Evolutionary conservation across 805 yeast genomes (phyloP).

Genomic region (Saturnispora dispora): DNA sequence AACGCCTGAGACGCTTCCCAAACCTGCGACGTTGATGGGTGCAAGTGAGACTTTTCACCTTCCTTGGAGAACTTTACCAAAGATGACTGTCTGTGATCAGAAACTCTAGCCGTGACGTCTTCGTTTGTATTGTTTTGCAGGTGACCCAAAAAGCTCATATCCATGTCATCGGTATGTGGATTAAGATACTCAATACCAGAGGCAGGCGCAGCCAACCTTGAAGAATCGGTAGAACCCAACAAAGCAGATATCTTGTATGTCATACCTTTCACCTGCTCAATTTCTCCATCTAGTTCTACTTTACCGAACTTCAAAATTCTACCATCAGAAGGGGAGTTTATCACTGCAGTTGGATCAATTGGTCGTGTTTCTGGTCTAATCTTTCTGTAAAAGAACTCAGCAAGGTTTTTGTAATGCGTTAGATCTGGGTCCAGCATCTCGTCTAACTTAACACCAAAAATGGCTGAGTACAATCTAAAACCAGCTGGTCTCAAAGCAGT

Average conservation of each 20-base stretch:
- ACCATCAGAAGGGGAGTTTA: constrained; percentile 94
- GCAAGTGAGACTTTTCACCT: constrained; percentile 53
- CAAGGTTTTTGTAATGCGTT: constrained; percentile 63
- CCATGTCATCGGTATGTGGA: constrained; percentile 13
- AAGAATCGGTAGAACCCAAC: constrained; percentile 48
- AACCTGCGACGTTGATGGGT: constrained; percentile 23
- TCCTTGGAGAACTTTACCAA: constrained; percentile 43
- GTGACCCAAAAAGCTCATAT: constrained; percentile 8
- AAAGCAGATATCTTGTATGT: constrained; percentile 84
- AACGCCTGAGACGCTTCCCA: constrained; percentile 16
- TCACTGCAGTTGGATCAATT: constrained; percentile 47
- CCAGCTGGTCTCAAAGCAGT: constrained; percentile 82
- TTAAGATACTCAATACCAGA: constrained; percentile 6
- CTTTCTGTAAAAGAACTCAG: constrained; percentile 85
- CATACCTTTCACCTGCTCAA: constrained; percentile 96
- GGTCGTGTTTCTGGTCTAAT: constrained; percentile 76
- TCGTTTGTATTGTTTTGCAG: constrained; percentile 11
- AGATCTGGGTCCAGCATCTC: constrained; percentile 85
- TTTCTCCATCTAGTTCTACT: constrained; percentile 59
- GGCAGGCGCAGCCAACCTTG: constrained; percentile 46
- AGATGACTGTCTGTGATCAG: constrained; percentile 1
- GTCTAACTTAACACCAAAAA: constrained; percentile 82
- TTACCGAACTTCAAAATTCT: constrained; percentile 80
- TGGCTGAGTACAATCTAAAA: constrained; percentile 60
- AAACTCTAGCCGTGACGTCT: constrained; percentile 8